Evolutionary conservation across 2,329 filamentous ascomycete genomes (phyloP), one percentile per base, ranked within the genome.

Genomic region (Bipolaris gigantea): DNA sequence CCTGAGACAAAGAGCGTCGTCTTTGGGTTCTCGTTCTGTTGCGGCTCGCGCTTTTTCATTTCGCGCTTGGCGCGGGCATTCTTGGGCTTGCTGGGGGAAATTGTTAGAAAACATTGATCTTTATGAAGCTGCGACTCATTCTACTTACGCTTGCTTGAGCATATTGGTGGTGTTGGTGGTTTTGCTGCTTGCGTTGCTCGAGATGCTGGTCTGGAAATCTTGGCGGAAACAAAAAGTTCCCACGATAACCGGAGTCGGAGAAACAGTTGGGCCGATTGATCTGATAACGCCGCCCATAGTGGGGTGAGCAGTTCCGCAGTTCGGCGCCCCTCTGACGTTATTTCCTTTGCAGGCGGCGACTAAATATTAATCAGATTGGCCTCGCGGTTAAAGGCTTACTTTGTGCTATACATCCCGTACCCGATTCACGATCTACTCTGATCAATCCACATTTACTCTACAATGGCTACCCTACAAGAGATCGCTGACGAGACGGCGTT

Each of bases 21-120:
- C 78, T 96, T 97, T 57, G 92, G 86, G 76, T 95, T 94, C 79
- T 99, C 94, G 76, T 89, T 79, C 64, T 86, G 80, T 76, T 97
- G 96, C 53, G 94, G 90, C 70, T 90, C 92, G 70, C 90, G 89
- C 78, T 95, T 93, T 75, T 96, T 94, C 72, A 97, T 87, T 61
- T 90, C 92, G 67, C 94, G 89, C 83, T 96, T 96, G 54, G 92
- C 94, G 81, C 94, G 92, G 66, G 93, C 92, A 77, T 87, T 90
- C 68, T 87, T 86, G 55, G 88, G 84, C 79, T 87, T 87, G 60
- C 84, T 87, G 54, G 11, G 21, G 7, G 5, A 1, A 3, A 39
- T 57, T 41, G 58, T 61, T 53, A 48, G 51, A n/a, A 5, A 7
- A 8, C 8, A 1, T 2, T 16, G 1, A 2, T 11, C 4, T 27